Percentiles rank a stretch among this genome's conserved stretches.
phyloP scores from a whole-genome alignment of 179 eudicot genomes.

The Patellifolia procumbens region DNA sequence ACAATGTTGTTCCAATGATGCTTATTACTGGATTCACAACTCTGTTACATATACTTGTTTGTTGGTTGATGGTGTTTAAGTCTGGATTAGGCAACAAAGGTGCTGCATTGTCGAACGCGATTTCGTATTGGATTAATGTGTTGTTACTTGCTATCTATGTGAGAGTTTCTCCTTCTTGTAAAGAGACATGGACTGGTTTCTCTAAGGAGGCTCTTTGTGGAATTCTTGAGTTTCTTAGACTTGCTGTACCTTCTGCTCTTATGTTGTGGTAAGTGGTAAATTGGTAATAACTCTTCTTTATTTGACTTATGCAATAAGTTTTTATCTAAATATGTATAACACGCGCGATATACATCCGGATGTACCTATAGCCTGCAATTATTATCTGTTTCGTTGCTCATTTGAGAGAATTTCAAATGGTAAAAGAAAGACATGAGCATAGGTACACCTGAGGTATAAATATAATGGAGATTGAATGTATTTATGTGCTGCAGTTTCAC shows the following conservation, averaged over 20 bases:
- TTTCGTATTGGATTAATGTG: constrained; percentile 77
- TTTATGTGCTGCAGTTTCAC: too few species aligned
- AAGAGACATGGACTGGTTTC: constrained; percentile 70
- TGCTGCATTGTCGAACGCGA: constrained; percentile 63
- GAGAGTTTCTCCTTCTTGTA: constrained; percentile 64
- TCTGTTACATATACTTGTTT: constrained; percentile 47
- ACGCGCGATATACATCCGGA: too few species aligned
- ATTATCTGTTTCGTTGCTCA: too few species aligned
- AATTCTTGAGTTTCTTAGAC: constrained; percentile 44
- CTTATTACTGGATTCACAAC: constrained; percentile 55
- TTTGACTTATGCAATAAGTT: too few species aligned
- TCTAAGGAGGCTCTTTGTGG: constrained; percentile 56
- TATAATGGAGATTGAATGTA: too few species aligned
- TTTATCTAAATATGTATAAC: too few species aligned
- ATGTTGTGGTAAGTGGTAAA: constrained; percentile 75
- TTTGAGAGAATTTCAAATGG: too few species aligned
- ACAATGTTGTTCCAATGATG: constrained; percentile 73
- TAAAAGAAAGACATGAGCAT: too few species aligned
- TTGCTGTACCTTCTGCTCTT: constrained; percentile 79
- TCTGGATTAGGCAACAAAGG: constrained; percentile 66
- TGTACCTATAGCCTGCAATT: too few species aligned
- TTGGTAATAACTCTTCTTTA: too few species aligned
- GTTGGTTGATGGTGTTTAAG: constrained; percentile 71
- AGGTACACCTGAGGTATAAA: too few species aligned
- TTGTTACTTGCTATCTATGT: constrained; percentile 55